Evolutionary conservation across 495 filamentous ascomycete species (phyloP).

Genomic region (Sporormia fimetaria): DNA sequence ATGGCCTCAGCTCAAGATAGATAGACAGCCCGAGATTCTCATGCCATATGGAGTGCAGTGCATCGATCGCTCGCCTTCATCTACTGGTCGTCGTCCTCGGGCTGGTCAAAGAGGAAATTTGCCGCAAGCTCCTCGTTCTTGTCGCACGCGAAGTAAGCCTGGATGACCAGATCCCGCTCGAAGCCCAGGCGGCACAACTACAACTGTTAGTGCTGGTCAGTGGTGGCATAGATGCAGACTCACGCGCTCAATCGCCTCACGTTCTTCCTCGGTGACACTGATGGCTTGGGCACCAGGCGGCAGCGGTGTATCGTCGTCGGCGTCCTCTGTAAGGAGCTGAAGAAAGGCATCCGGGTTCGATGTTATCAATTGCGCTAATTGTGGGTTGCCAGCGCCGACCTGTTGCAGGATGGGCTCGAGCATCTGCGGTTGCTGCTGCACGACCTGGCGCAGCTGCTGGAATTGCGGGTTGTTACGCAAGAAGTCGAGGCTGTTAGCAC

Average conservation of each 20-base stretch:
- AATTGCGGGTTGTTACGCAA: constrained; percentile 95
- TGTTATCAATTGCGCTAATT: constrained; percentile 81
- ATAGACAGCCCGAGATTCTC: too few species aligned
- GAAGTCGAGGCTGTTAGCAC: constrained; percentile 75
- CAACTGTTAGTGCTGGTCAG: constrained; percentile 5
- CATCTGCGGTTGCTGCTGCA: constrained; percentile 96
- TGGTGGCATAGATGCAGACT: constrained; percentile 30
- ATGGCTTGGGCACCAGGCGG: constrained; percentile 86
- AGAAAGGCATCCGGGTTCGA: constrained; percentile 88
- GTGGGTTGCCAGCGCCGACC: constrained; percentile 89
- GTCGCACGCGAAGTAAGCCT: constrained; percentile 98
- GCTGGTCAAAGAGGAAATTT: constrained; percentile 96
- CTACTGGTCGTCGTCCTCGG: constrained; percentile 67
- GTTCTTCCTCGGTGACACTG: constrained; percentile 85
- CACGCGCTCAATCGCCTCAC: constrained; percentile 92
- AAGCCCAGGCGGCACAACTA: constrained; percentile 88
- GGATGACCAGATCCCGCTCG: constrained; percentile 83
- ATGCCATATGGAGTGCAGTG: too few species aligned
- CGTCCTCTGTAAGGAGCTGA: constrained; percentile 71
- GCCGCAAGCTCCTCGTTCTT: constrained; percentile 98
- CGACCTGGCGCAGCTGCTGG: constrained; percentile 91
- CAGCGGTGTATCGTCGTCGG: constrained; percentile 55
- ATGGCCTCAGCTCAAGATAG: too few species aligned
- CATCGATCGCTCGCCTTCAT: too few species aligned
- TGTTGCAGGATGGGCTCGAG: constrained; percentile 94